Base-by-base conservation (phyloP, 1,284 basidiomycete species). In the Tylopilus orsonianus region DNA sequence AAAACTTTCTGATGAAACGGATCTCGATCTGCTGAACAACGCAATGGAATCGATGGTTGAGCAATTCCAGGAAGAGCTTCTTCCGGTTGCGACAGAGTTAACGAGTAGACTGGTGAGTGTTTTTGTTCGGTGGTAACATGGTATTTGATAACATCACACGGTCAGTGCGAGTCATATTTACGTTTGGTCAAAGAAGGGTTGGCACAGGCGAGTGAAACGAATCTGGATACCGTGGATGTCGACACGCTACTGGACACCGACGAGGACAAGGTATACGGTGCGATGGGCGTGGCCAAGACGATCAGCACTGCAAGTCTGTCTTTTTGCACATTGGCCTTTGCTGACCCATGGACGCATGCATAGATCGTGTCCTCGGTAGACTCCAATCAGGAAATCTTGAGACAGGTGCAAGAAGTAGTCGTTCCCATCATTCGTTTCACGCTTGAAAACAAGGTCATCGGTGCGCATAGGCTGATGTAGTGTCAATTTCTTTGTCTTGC, bases 21-120 rank as follows among this genome's bases (percentile, higher is more conserved):
- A 96, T 64, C 72, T 96, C 29, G 93, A 96, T 65, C 79, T 91
- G 38, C 74, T 96, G 42, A 93, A 90, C 58, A 75, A 72, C 59
- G 83, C 82, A 61, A 93, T 92, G 82, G 87, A 90, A 60, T 81
- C 83, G 26, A 85, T 96, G 77, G 93, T 96, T 8, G 84, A 91
- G 58, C 79, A 81, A 38, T 96, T 92, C 78, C 82, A 89, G 59
- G 81, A 81, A 2, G 90, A 96, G 70, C 74, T 96, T 5, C 71
- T 93, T 18, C 93, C 93, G 5, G 93, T 95, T 38, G 89, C 90
- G 14, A 86, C 86, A 27, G 86, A 93, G 65, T 75, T 96, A 39
- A 84, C 89, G 9, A 75, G 83, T 22, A 83, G 90, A 57, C 72
- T 93, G 61, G 89, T 91, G 59, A 33, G 85, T 74, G 7, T 20